Conservation (phyloP, 306 rosid species). For the Cucumis cinereus region DNA sequence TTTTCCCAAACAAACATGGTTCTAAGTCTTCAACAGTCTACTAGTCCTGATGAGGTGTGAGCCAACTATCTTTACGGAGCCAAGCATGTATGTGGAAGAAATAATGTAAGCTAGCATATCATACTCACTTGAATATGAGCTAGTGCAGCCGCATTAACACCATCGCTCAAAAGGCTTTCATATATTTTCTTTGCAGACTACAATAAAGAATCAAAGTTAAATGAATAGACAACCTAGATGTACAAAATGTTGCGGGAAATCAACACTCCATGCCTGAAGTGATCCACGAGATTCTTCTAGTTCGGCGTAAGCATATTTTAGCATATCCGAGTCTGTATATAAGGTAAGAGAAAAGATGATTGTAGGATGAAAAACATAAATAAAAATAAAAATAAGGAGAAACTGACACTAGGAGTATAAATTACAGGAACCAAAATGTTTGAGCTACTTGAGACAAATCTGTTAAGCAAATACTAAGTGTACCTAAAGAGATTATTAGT, state of each 20-base stretch:
- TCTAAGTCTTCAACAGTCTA: background rate
- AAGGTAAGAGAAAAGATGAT: background rate
- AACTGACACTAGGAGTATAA: background rate
- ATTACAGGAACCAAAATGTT: slow-evolving; percentile 3
- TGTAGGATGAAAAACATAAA: background rate
- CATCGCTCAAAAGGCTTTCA: slow-evolving; percentile 70
- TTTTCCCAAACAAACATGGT: background rate
- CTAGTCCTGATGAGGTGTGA: background rate
- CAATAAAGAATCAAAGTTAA: slow-evolving; percentile 17
- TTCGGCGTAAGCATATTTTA: slow-evolving; percentile 91
- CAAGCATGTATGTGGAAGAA: background rate
- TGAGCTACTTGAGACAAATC: background rate
- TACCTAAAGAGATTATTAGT: background rate
- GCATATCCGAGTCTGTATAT: slow-evolving; percentile 65
- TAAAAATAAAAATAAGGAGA: background rate
- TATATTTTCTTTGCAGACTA: slow-evolving; percentile 90
- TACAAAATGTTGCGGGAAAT: slow-evolving; percentile 6
- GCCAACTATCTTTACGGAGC: background rate
- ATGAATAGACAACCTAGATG: slow-evolving; percentile 1
- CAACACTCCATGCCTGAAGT: slow-evolving; percentile 48
- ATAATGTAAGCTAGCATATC: background rate
- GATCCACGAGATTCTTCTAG: slow-evolving; percentile 97
- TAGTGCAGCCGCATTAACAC: slow-evolving; percentile 56
- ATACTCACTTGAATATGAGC: slow-evolving; percentile 79
- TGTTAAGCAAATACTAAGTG: background rate